Percentiles rank a stretch among this genome's conserved stretches.
phyloP scores from a whole-genome alignment of 2,329 filamentous ascomycete species.

The Hymenoscyphus albidus region DNA sequence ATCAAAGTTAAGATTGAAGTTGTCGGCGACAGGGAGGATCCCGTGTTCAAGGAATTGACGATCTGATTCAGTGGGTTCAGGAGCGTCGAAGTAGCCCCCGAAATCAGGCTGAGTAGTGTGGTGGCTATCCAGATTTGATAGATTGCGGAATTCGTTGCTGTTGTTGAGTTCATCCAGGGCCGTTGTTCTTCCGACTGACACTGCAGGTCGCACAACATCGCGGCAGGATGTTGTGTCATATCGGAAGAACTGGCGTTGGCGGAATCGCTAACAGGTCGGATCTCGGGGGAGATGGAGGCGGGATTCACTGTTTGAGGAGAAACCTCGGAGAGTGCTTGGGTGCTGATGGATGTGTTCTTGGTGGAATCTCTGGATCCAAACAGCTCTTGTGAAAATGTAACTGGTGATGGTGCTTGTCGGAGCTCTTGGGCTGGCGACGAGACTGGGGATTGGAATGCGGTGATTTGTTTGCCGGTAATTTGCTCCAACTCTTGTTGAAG shows the following conservation, averaged over 20 bases:
- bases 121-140: slow-evolving; percentile 50
- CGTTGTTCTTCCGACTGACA: slow-evolving; percentile 75
- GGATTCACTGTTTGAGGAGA: slow-evolving; percentile 54
- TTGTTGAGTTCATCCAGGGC: slow-evolving; percentile 33
- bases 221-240: slow-evolving; percentile 99
- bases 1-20: slow-evolving; percentile 63
- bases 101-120: slow-evolving; percentile 62
- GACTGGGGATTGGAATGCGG: slow-evolving; percentile 40
- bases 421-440: slow-evolving; percentile 42
- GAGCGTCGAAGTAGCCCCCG: slow-evolving; percentile 66
- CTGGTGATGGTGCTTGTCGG: slow-evolving; percentile 34
- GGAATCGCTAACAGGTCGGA: slow-evolving; percentile 49
- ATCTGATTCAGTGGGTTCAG: slow-evolving; percentile 67
- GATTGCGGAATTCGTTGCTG: slow-evolving; percentile 28
- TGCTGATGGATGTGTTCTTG: slow-evolving; percentile 19
- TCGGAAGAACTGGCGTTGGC: slow-evolving; percentile 54
- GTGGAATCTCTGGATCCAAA: slow-evolving; percentile 45
- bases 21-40: slow-evolving; percentile 70
- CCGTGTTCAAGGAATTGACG: slow-evolving; percentile 71
- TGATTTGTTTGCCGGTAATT: slow-evolving; percentile 28
- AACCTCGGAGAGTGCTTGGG: slow-evolving; percentile 29
- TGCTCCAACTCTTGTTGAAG: slow-evolving; percentile 29
- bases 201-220: slow-evolving; percentile 99
- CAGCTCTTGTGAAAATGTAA: slow-evolving; percentile 57
- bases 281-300: slow-evolving; percentile 56